Conservation (phyloP, 805 yeast genomes). For the Metschnikowia lachancei region DNA sequence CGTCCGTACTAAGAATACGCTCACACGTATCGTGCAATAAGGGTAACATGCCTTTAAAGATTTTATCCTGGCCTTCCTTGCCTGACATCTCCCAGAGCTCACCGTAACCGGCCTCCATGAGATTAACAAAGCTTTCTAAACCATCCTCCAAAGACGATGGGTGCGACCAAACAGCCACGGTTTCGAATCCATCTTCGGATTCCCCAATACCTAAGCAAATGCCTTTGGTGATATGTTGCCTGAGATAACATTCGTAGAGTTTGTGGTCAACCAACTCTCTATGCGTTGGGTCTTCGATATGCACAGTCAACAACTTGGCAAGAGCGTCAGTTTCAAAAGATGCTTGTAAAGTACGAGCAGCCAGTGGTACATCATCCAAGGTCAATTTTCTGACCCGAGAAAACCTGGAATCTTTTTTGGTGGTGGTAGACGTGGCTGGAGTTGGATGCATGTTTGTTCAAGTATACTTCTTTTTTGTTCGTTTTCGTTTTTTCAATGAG, state of each 20-base stretch:
- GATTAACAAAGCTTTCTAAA: conserved; percentile 44
- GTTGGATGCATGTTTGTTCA: neutral
- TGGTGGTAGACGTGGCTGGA: neutral
- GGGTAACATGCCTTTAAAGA: conserved; percentile 51
- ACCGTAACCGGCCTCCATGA: conserved; percentile 53
- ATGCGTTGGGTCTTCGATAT: conserved; percentile 11
- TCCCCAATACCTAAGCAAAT: conserved; percentile 51
- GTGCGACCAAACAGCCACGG: conserved; percentile 53
- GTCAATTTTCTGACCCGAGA: conserved; percentile 14
- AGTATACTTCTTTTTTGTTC: neutral
- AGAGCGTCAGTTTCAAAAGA: conserved; percentile 37
- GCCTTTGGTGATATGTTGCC: conserved; percentile 51
- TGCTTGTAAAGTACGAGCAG: conserved; percentile 36
- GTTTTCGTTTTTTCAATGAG: neutral
- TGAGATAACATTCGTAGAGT: conserved; percentile 50
- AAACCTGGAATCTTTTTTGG: conserved; percentile 1
- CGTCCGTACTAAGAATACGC: conserved; percentile 43
- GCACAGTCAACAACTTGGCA: conserved; percentile 25
- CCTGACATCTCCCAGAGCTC: conserved; percentile 50
- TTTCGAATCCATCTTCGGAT: conserved; percentile 42
- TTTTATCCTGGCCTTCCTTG: conserved; percentile 46
- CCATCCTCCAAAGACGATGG: conserved; percentile 44
- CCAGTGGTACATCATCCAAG: conserved; percentile 28
- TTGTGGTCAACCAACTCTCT: conserved; percentile 15
- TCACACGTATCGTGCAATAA: conserved; percentile 48